Evolutionary conservation across 441 rosid species (phyloP).

Genomic region (Theobroma grandiflorum): DNA sequence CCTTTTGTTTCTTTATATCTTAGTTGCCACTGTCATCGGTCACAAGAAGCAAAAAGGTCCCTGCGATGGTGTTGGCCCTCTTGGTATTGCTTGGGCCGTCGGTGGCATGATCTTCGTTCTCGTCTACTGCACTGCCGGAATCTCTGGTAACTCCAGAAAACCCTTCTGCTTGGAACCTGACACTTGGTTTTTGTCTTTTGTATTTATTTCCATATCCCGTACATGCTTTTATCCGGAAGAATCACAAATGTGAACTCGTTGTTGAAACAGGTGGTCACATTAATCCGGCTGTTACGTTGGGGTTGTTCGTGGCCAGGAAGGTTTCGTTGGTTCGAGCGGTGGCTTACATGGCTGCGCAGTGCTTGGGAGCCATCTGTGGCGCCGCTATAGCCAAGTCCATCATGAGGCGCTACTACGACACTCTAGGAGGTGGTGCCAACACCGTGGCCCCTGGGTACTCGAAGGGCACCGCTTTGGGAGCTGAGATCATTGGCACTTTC

Average conservation of each 20-base stretch:
- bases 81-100: conserved; percentile 51
- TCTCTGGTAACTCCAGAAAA: conserved; percentile 38
- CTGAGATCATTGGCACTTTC: conserved; percentile 50
- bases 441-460: conserved; percentile 40
- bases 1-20: conserved; percentile 44
- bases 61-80: conserved; percentile 49
- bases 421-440: conserved; percentile 45
- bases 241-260: background rate
- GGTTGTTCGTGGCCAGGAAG: conserved; percentile 44
- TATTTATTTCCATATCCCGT: background rate
- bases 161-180: background rate
- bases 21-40: conserved; percentile 48
- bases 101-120: conserved; percentile 54
- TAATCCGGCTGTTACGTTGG: conserved; percentile 50
- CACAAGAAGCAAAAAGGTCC: conserved; percentile 31
- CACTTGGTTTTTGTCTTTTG: background rate
- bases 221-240: background rate
- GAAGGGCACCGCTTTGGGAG: conserved; percentile 40
- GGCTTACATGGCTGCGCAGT: conserved; percentile 44
- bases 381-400: conserved; percentile 43
- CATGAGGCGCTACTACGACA: conserved; percentile 36
- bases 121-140: conserved; percentile 55
- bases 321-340: conserved; percentile 47
- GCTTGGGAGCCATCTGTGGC: conserved; percentile 48
- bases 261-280: conserved; percentile 44